A percentile compares a stretch with the other conserved stretches of the same genome.
These are phyloP conservation scores for Ceratocystis harringtonii DNA, from an alignment of 2,329 filamentous ascomycete genomes.

Conservation along the genomic window DNA sequence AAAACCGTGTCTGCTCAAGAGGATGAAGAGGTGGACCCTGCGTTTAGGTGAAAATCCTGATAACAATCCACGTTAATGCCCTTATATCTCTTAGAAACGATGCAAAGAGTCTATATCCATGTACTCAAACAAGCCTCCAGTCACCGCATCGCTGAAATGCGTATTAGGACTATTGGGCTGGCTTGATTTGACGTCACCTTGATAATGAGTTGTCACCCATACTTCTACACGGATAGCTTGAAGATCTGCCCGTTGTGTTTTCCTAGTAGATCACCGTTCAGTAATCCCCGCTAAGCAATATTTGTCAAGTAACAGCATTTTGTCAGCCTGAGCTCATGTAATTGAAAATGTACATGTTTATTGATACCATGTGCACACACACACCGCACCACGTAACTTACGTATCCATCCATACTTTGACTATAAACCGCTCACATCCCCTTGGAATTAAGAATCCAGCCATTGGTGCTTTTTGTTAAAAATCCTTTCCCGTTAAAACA, in stretches of 20 bases:
- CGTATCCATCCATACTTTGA: background rate
- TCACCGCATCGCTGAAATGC: background rate
- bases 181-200: background rate
- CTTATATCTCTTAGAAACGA: background rate
- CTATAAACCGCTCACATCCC: background rate
- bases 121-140: background rate
- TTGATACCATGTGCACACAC: background rate
- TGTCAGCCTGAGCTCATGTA: too few species aligned
- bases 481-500: background rate
- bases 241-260: slow-evolving; percentile 10
- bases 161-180: background rate
- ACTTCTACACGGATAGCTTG: slow-evolving; percentile 4
- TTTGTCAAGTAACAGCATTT: background rate
- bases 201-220: background rate
- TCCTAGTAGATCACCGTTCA: background rate
- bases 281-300: background rate
- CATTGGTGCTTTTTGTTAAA: background rate
- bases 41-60: slow-evolving; percentile 9
- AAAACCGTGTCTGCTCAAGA: background rate
- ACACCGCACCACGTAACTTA: background rate
- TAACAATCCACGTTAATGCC: background rate
- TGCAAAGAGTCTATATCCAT: background rate
- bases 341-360: background rate
- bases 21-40: slow-evolving; percentile 7
- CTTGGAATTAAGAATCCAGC: background rate